phyloP scores from a whole-genome alignment of 2,329 filamentous ascomycete species.

The Colletotrichum viniferum region DNA sequence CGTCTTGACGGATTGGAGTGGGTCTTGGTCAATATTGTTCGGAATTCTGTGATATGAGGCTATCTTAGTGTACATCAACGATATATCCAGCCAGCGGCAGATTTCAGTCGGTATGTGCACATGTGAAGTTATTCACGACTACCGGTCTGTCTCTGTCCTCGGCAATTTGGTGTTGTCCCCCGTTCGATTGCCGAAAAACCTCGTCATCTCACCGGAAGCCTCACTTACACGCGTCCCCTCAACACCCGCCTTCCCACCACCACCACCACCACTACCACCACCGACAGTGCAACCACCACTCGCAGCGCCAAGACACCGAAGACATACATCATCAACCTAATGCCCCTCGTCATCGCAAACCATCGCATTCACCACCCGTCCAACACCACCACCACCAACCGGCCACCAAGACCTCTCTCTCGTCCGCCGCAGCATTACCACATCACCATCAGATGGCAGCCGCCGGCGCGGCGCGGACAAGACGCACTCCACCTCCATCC shows the following conservation, averaged over 20 bases:
- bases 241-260: neutral
- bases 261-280: neutral
- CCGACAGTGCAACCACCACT: neutral
- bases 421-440: neutral
- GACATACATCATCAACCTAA: neutral
- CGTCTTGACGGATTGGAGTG: neutral
- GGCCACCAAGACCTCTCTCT: neutral
- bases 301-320: neutral
- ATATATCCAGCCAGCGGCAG: no score
- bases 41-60: fast-evolving
- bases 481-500: neutral
- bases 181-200: neutral
- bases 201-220: neutral
- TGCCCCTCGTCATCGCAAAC: neutral
- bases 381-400: neutral
- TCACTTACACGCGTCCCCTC: neutral
- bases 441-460: neutral
- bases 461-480: neutral
- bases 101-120: no score
- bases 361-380: neutral
- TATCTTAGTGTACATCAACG: no score
- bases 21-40: neutral
- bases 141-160: neutral
- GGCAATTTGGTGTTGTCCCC: neutral
- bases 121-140: neutral